Conservation (phyloP, 768 basidiomycete species). For the Heimioporus sp. region DNA sequence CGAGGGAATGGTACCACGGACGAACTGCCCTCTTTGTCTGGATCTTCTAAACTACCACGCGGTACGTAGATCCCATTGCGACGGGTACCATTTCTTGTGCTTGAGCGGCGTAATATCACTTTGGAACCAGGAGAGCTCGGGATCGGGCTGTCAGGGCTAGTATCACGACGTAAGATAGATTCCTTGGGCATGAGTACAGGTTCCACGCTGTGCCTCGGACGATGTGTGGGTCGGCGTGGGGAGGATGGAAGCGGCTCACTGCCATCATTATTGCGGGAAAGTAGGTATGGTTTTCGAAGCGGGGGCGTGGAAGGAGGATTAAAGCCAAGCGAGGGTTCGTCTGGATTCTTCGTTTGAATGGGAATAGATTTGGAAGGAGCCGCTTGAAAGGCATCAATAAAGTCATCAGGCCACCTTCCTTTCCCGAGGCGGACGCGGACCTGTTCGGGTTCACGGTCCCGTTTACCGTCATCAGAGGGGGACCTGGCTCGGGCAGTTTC, state of each 20-base stretch:
- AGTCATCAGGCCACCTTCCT: constrained; percentile 84
- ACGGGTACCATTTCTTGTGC: constrained; percentile 47
- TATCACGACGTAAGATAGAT: constrained; percentile 45
- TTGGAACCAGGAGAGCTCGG: constrained; percentile 35
- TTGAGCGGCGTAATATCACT: constrained; percentile 55
- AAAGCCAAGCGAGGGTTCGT: constrained; percentile 18
- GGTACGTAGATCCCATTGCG: constrained; percentile 49
- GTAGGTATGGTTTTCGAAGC: constrained; percentile 55
- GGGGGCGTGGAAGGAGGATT: constrained; percentile 44
- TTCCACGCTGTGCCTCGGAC: constrained; percentile 65
- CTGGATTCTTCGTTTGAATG: constrained; percentile 19
- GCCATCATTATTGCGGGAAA: constrained; percentile 44
- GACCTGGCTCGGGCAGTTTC: constrained; percentile 25
- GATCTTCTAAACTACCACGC: constrained; percentile 35
- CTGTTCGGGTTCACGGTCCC: constrained; percentile 30
- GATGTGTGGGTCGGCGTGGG: constrained; percentile 58
- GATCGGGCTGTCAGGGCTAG: constrained; percentile 54
- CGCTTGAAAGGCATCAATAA: constrained; percentile 56
- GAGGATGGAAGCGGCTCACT: constrained; percentile 38
- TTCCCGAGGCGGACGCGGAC: constrained; percentile 59
- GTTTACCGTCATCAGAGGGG: constrained; percentile 17
- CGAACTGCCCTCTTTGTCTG: constrained; percentile 35
- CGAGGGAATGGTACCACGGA: constrained; percentile 65
- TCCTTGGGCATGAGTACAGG: constrained; percentile 49
- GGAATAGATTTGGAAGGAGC: constrained; percentile 31